Conservation (phyloP, 306 rosid genomes). For the Dalbergia cultrata region DNA sequence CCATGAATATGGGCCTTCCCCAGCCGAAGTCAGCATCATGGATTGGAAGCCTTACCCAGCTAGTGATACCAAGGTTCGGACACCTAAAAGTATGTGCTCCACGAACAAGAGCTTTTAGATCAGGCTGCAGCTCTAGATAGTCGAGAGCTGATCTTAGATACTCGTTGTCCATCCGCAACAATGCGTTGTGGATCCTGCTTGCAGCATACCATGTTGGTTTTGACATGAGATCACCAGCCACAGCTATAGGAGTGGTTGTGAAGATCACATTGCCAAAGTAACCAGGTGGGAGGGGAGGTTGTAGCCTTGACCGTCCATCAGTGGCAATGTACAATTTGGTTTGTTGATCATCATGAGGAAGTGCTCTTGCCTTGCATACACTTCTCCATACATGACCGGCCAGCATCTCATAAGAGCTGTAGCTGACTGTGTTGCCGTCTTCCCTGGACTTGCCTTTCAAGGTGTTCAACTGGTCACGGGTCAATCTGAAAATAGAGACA, state of each 20-base stretch:
- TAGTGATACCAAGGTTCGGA: constrained; percentile 92
- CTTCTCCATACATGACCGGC: constrained; percentile 87
- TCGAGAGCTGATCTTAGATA: constrained; percentile 89
- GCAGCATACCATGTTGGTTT: constrained; percentile 91
- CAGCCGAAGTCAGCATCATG: constrained; percentile 97
- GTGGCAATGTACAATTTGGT: constrained; percentile 87
- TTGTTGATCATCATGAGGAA: constrained; percentile 77
- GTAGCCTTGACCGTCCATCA: constrained; percentile 84
- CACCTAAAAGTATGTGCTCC: constrained; percentile 88
- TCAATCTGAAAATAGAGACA: constrained; percentile 74
- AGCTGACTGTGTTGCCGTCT: constrained; percentile 66
- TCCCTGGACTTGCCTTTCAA: constrained; percentile 77
- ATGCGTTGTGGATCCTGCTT: constrained; percentile 69
- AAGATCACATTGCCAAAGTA: constrained; percentile 92
- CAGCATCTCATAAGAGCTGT: constrained; percentile 88
- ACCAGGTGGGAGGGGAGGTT: constrained; percentile 82
- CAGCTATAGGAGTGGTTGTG: constrained; percentile 75
- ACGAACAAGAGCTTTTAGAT: constrained; percentile 80
- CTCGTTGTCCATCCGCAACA: constrained; percentile 70
- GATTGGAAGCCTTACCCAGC: constrained; percentile 90
- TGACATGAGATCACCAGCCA: constrained; percentile 73
- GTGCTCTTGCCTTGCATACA: constrained; percentile 72
- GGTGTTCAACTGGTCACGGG: constrained; percentile 64
- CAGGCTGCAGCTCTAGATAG: constrained; percentile 85
- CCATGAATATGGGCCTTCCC: constrained; percentile 97